Percentiles rank a stretch among this genome's conserved stretches.
Conservation (phyloP, 441 rosid species). For the Arabidopsis lyrata region DNA sequence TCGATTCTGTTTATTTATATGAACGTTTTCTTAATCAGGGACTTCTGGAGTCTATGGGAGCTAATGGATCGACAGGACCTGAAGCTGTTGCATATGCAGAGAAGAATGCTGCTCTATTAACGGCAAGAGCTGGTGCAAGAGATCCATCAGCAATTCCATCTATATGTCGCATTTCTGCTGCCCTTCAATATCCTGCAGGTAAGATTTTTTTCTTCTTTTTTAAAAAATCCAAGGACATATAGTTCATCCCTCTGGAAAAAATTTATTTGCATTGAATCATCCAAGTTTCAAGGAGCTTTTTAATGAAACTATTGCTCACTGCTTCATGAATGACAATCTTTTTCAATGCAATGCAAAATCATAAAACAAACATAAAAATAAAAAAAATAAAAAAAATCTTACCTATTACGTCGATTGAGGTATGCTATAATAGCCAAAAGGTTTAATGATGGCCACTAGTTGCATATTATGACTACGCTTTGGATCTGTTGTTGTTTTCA, state of each 20-base stretch:
- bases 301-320: conserved; percentile 3
- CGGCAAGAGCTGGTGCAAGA: conserved; percentile 98
- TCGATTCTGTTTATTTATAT: conserved; percentile 1
- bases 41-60: conserved; percentile 85
- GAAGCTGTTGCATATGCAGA: conserved; percentile 93
- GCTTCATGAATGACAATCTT: conserved; percentile 1
- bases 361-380: background rate
- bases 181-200: conserved; percentile 98
- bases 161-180: conserved; percentile 94
- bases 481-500: background rate
- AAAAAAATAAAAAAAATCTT: no score
- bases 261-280: conserved; percentile 23
- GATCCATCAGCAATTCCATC: conserved; percentile 99
- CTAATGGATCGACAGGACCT: conserved; percentile 89
- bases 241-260: conserved; percentile 70
- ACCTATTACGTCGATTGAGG: background rate
- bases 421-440: conserved; percentile 8
- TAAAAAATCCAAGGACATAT: conserved; percentile 33
- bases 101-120: conserved; percentile 90
- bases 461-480: background rate
- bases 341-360: conserved; percentile 4
- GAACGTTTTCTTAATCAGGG: conserved; percentile 52
- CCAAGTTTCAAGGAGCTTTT: background rate
- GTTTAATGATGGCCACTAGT: conserved; percentile 1
- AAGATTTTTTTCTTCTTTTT: background rate